phyloP scores from a whole-genome alignment of 2,329 filamentous ascomycete genomes.

The Endothia cerciana region DNA sequence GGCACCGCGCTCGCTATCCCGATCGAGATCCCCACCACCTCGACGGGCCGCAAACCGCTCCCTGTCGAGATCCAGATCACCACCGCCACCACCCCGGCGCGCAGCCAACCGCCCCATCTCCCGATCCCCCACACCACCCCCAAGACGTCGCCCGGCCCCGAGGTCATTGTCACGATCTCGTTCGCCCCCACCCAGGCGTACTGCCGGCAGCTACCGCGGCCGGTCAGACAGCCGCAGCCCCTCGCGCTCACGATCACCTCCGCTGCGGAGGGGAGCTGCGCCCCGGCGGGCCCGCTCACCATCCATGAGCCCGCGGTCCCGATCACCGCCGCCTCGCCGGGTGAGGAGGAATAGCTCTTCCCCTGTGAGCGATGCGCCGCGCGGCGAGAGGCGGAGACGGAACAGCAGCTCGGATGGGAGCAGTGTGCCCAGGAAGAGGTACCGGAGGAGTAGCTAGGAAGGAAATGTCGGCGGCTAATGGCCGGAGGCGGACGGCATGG shows the following conservation, averaged over 20 bases:
- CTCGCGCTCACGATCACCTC: conserved; percentile 19
- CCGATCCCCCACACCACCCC: conserved; percentile 21
- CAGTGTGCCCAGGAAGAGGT: conserved; percentile 26
- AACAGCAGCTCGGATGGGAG: conserved; percentile 28
- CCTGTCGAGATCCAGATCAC: conserved; percentile 16
- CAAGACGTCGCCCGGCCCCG: neutral
- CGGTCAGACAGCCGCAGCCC: conserved; percentile 24
- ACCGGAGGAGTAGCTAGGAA: conserved; percentile 23
- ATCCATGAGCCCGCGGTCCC: conserved; percentile 21
- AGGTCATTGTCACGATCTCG: conserved; percentile 24
- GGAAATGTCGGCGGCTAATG: neutral
- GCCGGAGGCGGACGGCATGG: neutral
- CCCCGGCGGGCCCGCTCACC: conserved; percentile 8
- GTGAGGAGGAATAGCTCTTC: conserved; percentile 21
- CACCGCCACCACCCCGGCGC: conserved; percentile 12
- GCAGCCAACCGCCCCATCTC: conserved; percentile 15
- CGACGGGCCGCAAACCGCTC: conserved; percentile 10
- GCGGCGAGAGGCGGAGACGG: conserved; percentile 26
- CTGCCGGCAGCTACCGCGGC: conserved; percentile 19
- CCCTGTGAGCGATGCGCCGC: conserved; percentile 18
- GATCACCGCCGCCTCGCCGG: conserved; percentile 22
- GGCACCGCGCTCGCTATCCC: conserved; percentile 16
- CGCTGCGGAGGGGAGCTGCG: conserved; percentile 14
- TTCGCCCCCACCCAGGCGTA: conserved; percentile 22
- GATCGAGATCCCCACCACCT: conserved; percentile 8